Base-by-base conservation (phyloP, 2,329 filamentous ascomycete species). In the Talaromyces atroroseus region DNA sequence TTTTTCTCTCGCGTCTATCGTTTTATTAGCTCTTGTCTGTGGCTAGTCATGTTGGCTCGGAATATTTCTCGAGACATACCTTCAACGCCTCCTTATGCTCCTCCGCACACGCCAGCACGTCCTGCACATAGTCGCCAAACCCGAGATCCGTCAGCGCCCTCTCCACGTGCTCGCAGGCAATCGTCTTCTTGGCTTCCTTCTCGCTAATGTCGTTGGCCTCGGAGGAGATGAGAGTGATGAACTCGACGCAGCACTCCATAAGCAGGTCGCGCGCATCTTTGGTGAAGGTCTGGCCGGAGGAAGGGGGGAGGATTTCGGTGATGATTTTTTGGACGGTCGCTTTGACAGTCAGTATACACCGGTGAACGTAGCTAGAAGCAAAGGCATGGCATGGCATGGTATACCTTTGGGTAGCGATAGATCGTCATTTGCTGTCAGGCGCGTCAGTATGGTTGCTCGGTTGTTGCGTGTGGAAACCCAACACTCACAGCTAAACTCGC, bases 171-270 rank as follows among this genome's bases (percentile, higher is more conserved):
- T 99, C 94, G 72, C 90, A 95, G 12, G 92, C 92, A 65, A 99
- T 99, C 3, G 94, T 99, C 82, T 99, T 99, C 79, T 99, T 99
- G 50, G 92, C 90, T 68, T 99, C 94, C 74, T 96, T 96, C 72
- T 99, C 94, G 12, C 92, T 95, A 62, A 99, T 99, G 67, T 99
- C 94, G 74, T 99, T 99, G 60, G 94, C 94, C 77, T 99, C 92
- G 49, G 90, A 95, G n/a, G 92, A 96, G 65, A 99, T 89, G 67
- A 99, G 84, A 18, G 94, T 97, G 73, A 99, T 96, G 74, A 99
- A 99, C 74, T 99, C 94, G 67, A 99, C 92, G 69, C 94, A 99
- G 77, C 94, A 97, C 78, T 97, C 94, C 67, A 99, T 99, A 52
- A 99, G 81, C 2, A 97, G 81, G 69, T 99, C 94, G 59, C 94